Evolutionary conservation across 176 grass and related monocot genomes (phyloP).

Genomic region (Eragrostis nindensis): DNA sequence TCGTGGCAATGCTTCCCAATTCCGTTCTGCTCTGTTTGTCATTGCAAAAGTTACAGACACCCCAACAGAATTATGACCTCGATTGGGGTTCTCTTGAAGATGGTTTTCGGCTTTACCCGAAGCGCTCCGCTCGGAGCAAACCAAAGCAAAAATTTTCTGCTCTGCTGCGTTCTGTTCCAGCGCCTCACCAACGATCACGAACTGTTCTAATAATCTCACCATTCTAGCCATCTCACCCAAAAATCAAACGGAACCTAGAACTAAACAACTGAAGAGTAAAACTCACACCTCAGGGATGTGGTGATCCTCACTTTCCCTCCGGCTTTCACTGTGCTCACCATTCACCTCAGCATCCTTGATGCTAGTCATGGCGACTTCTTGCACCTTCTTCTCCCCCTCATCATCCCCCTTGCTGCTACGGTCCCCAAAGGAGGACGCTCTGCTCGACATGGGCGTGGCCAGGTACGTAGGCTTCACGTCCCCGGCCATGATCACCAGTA

Average conservation of each 20-base stretch:
- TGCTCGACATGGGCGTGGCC: slow-evolving; percentile 86
- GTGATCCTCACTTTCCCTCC: slow-evolving; percentile 45
- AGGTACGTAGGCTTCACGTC: slow-evolving; percentile 89
- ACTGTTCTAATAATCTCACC: too few relatives aligned
- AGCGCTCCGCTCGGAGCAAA: slow-evolving; percentile 32
- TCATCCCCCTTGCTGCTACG: slow-evolving; percentile 34
- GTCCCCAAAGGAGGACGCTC: slow-evolving; percentile 73
- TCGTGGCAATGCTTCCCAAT: not conserved
- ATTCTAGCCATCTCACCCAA: not conserved
- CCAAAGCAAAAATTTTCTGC: slow-evolving; percentile 51
- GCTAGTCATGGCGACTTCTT: slow-evolving; percentile 38
- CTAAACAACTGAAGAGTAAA: slow-evolving; percentile 25
- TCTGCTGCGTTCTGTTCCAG: slow-evolving; percentile 3
- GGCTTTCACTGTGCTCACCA: slow-evolving; percentile 57
- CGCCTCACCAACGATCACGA: slow-evolving; percentile 4
- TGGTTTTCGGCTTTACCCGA: slow-evolving; percentile 16
- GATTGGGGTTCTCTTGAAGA: slow-evolving; percentile 37
- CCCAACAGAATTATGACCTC: slow-evolving; percentile 19
- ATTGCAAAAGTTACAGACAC: slow-evolving; percentile 42
- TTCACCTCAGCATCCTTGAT: slow-evolving; percentile 34
- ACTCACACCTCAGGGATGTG: slow-evolving; percentile 52
- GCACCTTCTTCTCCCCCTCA: slow-evolving; percentile 43
- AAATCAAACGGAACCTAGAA: slow-evolving; percentile 30
- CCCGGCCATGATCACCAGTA: slow-evolving; percentile 97
- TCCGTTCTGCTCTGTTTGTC: not conserved